Percentiles rank a stretch among this genome's conserved stretches.
Conservation (phyloP, 805 yeast species). For the Myxozyma sirexii region DNA sequence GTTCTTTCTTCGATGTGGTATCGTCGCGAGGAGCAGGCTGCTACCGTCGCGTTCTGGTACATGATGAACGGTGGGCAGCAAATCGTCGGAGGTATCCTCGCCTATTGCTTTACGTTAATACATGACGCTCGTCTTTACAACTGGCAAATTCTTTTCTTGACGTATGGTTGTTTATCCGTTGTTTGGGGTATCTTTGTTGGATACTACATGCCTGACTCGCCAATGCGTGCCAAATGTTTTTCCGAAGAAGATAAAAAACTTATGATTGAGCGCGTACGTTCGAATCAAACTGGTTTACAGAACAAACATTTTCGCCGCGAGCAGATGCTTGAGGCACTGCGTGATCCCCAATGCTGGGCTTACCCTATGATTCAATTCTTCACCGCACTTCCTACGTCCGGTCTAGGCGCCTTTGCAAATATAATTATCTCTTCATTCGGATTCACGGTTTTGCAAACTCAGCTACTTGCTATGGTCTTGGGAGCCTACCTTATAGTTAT, state of each 20-base stretch:
- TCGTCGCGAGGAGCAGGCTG: constrained; percentile 51
- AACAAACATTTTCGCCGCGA: constrained; percentile 21
- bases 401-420: constrained; percentile 42
- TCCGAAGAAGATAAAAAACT: constrained; percentile 41
- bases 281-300: constrained; percentile 42
- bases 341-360: constrained; percentile 35
- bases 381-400: constrained; percentile 40
- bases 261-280: constrained; percentile 33
- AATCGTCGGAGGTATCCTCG: constrained; percentile 18
- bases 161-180: constrained; percentile 18
- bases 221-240: constrained; percentile 32
- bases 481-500: constrained; percentile 43
- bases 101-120: constrained; percentile 22
- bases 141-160: constrained; percentile 24
- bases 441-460: constrained; percentile 40
- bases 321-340: constrained; percentile 24
- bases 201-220: constrained; percentile 29
- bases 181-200: constrained; percentile 23
- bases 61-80: constrained; percentile 40
- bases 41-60: constrained; percentile 51
- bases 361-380: constrained; percentile 39
- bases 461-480: constrained; percentile 43
- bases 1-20: constrained; percentile 66
- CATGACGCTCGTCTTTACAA: constrained; percentile 9
- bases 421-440: constrained; percentile 43